Evolutionary conservation across 768 basidiomycete genomes (phyloP), one percentile per base, ranked within the genome.

Genomic region (Cystofilobasidium bisporidii): DNA sequence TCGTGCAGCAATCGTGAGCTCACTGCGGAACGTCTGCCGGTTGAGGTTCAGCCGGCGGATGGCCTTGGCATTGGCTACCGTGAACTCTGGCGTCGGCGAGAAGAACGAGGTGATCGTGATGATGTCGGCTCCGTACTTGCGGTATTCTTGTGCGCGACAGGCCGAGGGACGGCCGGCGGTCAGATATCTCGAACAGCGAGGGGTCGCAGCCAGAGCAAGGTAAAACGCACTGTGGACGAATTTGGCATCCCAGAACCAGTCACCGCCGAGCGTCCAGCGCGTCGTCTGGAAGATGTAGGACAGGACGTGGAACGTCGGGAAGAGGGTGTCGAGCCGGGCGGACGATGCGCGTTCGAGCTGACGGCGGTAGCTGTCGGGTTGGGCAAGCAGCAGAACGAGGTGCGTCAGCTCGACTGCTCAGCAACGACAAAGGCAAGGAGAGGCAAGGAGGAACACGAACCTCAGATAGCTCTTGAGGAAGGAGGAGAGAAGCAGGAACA

Each of bases 41-140:
- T 64, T 55, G 12, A 40, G 28, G 53, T 55, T 64, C 17, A 64
- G 53, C 55, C 33, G 26, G 12, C 40, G 53, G 40, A 64, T 57
- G 0, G 63, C 63, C 11, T 41, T n/a, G 11, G 63, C 55, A 28
- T 64, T 64, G 38, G 63, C 63, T 53, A 56, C 50, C 17, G 55
- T 43, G 55, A 57, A 64, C 40, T 64, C 63, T 36, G 63, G 63
- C 20, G 15, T 56, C 15, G 55, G 17, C 2, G 38, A 43, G 63
- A 64, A 64, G 53, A 64, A 41, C 12, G 53, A 56, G n/a, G 36
- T 55, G 40, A 64, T 43, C 24, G 53, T 57, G 48, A 64, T 64
- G 33, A 64, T 55, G 28, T 64, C 63, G 38, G 63, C 33, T 26
- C 63, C 63, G 11, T 28, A n/a, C 22, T 26, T 30, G n/a, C 41